phyloP scores from a whole-genome alignment of 331 rosid species.

The Arachis monticola region DNA sequence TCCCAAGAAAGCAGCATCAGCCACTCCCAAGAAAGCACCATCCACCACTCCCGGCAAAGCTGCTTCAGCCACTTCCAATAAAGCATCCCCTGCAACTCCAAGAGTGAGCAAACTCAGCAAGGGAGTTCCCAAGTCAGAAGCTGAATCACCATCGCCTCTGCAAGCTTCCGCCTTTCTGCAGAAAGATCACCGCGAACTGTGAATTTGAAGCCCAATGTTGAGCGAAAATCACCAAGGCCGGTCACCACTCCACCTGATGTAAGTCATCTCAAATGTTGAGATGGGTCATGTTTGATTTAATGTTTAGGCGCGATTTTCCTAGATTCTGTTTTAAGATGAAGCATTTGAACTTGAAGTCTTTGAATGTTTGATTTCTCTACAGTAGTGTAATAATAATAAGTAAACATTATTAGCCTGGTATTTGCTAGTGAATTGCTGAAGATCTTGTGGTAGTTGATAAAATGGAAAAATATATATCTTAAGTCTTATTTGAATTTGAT shows the following conservation, averaged over 20 bases:
- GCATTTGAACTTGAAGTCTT: constrained; percentile 27
- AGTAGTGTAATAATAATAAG: not conserved
- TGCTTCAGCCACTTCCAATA: constrained; percentile 49
- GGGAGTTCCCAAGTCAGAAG: constrained; percentile 71
- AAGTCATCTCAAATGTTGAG: constrained; percentile 43
- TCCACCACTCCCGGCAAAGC: constrained; percentile 43
- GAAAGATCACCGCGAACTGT: constrained; percentile 82
- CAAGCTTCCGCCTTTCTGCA: constrained; percentile 67
- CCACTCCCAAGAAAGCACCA: constrained; percentile 51
- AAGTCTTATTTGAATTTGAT: not conserved
- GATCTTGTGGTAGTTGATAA: constrained; percentile 12
- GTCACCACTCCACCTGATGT: constrained; percentile 78
- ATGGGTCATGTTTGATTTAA: constrained; percentile 5
- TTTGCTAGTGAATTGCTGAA: constrained; percentile 23
- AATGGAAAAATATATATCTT: not conserved
- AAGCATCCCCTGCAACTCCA: constrained; percentile 82
- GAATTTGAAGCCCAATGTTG: constrained; percentile 62
- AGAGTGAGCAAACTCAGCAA: constrained; percentile 70
- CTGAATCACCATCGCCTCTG: constrained; percentile 77
- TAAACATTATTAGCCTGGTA: constrained; percentile 4
- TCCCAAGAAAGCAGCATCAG: constrained; percentile 51
- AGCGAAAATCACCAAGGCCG: constrained; percentile 72
- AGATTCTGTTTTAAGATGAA: constrained; percentile 13
- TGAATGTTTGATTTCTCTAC: not conserved
- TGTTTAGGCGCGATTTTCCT: no score